phyloP scores from a whole-genome alignment of 345 rosid genomes.

The Chamaenerion angustifolium region DNA sequence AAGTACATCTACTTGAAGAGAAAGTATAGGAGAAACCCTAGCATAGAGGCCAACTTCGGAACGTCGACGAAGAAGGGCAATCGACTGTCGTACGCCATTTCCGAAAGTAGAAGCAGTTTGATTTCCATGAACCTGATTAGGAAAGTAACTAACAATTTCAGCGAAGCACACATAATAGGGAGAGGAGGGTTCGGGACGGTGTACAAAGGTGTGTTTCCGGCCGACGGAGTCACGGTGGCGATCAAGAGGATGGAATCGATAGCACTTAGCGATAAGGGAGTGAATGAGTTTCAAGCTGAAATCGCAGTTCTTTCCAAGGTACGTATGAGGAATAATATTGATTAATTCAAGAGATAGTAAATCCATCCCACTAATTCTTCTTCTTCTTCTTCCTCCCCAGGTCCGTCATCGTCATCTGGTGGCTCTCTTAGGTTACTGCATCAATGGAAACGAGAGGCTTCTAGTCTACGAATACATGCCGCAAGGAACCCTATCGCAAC shows the following conservation, averaged over 20 bases:
- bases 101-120: slow-evolving; percentile 43
- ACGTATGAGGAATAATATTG: too few relatives aligned
- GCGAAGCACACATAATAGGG: slow-evolving; percentile 47
- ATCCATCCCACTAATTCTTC: too few relatives aligned
- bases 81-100: slow-evolving; percentile 14
- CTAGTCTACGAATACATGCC: slow-evolving; percentile 93
- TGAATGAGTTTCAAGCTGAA: slow-evolving; percentile 80
- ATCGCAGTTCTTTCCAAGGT: slow-evolving; percentile 72
- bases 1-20: slow-evolving; percentile 24
- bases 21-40: slow-evolving; percentile 9
- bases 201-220: slow-evolving; percentile 51
- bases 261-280: slow-evolving; percentile 45
- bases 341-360: too few relatives aligned
- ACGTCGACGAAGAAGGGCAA: slow-evolving; percentile 17
- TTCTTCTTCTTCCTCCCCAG: too few relatives aligned
- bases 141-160: slow-evolving; percentile 61
- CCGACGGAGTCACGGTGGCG: slow-evolving; percentile 69
- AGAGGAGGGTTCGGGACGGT: slow-evolving; percentile 96
- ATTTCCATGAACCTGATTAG: slow-evolving; percentile 57
- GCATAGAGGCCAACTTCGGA: slow-evolving; percentile 7
- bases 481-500: slow-evolving; percentile 59
- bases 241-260: slow-evolving; percentile 77
- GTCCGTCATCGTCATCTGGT: slow-evolving; percentile 88
- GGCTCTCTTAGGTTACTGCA: slow-evolving; percentile 68
- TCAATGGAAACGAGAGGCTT: slow-evolving; percentile 67